phyloP scores from a whole-genome alignment of 495 filamentous ascomycete species.

The Lepidopterella palustris region DNA sequence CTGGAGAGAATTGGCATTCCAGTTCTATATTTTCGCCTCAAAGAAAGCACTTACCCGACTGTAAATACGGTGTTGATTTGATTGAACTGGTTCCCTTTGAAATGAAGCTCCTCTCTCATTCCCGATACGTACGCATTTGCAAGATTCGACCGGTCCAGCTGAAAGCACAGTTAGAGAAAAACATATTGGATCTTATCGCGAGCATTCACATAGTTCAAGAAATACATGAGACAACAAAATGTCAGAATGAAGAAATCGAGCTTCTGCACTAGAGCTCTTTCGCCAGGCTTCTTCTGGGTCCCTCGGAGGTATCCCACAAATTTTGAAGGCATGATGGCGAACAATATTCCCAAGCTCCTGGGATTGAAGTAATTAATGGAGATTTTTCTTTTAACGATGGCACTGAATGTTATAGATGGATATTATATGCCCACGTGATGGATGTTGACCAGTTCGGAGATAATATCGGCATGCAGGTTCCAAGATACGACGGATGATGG shows the following conservation, averaged over 20 bases:
- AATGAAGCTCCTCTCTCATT: slow-evolving; percentile 57
- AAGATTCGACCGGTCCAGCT: slow-evolving; percentile 54
- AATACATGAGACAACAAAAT: slow-evolving; percentile 58
- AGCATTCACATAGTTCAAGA: slow-evolving; percentile 34
- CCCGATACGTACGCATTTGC: slow-evolving; percentile 60
- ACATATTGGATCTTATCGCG: not conserved
- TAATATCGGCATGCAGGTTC: not conserved
- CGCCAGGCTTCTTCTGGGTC: slow-evolving; percentile 33
- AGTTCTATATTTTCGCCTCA: not conserved
- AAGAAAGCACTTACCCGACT: slow-evolving; percentile 36
- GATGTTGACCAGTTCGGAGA: not conserved
- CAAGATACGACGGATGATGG: not conserved
- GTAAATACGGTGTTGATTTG: slow-evolving; percentile 48
- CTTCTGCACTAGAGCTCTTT: slow-evolving; percentile 47
- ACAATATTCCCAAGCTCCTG: no score
- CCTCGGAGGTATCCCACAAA: slow-evolving; percentile 22
- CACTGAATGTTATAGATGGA: no score
- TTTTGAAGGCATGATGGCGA: slow-evolving; percentile 12
- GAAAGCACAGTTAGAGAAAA: not conserved
- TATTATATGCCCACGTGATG: no score
- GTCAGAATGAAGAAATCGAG: slow-evolving; percentile 61
- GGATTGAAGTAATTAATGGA: slow-evolving; percentile 1
- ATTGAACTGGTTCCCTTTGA: slow-evolving; percentile 53
- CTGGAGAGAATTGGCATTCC: not conserved
- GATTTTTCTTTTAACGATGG: not conserved